Evolutionary conservation across 1,139 yeast species (phyloP).

Genomic region (Kodamaea suecica): DNA sequence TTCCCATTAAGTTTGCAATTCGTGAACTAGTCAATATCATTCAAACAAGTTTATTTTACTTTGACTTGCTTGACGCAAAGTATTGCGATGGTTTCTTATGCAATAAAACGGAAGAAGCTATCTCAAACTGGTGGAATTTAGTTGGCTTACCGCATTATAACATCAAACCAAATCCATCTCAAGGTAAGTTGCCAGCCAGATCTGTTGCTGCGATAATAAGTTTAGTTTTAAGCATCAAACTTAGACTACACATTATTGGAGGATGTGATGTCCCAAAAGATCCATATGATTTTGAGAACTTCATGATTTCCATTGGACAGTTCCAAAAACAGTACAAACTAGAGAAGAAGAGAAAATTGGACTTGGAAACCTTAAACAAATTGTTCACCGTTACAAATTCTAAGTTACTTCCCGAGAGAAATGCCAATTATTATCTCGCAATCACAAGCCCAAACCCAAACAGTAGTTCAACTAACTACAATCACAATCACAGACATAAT

Average conservation of each 20-base stretch:
- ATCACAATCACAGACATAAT: background rate
- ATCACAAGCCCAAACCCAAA: background rate
- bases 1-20: conserved; percentile 65
- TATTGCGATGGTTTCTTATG: conserved; percentile 86
- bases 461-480: background rate
- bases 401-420: conserved; percentile 29
- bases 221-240: conserved; percentile 51
- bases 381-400: conserved; percentile 60
- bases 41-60: conserved; percentile 76
- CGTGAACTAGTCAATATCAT: conserved; percentile 69
- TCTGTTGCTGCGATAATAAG: conserved; percentile 51
- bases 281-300: conserved; percentile 72
- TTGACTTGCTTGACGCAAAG: conserved; percentile 63
- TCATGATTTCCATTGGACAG: conserved; percentile 58
- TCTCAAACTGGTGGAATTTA: conserved; percentile 77
- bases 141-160: conserved; percentile 65
- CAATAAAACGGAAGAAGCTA: conserved; percentile 68
- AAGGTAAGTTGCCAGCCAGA: conserved; percentile 60
- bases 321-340: conserved; percentile 70
- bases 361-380: conserved; percentile 58
- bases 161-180: conserved; percentile 42
- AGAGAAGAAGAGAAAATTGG: conserved; percentile 56
- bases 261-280: conserved; percentile 84
- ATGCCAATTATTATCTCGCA: conserved; percentile 6
- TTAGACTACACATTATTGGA: conserved; percentile 63